Percentiles rank a stretch among this genome's conserved stretches.
phyloP scores from a whole-genome alignment of 345 rosid genomes.

The Limnanthes douglasii region DNA sequence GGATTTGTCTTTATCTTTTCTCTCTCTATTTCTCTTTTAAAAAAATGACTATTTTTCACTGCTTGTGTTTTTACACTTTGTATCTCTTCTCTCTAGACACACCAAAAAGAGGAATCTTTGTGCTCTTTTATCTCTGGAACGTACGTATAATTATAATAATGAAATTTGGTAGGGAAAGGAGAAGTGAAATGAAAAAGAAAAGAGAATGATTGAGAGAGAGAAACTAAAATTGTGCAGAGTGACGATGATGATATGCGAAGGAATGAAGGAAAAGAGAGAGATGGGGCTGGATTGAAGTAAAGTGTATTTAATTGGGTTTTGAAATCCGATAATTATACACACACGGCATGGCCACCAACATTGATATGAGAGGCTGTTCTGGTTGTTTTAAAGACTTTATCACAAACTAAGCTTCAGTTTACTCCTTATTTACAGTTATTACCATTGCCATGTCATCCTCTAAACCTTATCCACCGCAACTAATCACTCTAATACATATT shows the following conservation, averaged over 20 bases:
- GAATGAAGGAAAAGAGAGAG: no score
- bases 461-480: no score
- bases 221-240: no score
- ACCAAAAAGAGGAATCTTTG: background rate
- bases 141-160: no score
- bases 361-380: no score
- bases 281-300: background rate
- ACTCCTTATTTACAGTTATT: no score
- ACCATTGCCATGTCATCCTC: no score
- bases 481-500: no score
- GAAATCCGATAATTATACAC: conserved; percentile 16
- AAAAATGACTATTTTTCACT: background rate
- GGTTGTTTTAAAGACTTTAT: no score
- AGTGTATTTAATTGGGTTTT: conserved; percentile 21
- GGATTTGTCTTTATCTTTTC: background rate
- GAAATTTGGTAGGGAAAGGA: background rate
- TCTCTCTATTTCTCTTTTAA: background rate
- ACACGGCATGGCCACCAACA: background rate
- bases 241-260: no score
- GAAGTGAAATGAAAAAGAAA: conserved; percentile 9
- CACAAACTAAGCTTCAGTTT: background rate
- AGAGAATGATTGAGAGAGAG: conserved; percentile 15
- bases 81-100: background rate
- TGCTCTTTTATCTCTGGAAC: background rate
- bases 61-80: background rate